Evolutionary conservation across 148 eudicot genomes (phyloP).

Genomic region (Amaranthus palmeri): DNA sequence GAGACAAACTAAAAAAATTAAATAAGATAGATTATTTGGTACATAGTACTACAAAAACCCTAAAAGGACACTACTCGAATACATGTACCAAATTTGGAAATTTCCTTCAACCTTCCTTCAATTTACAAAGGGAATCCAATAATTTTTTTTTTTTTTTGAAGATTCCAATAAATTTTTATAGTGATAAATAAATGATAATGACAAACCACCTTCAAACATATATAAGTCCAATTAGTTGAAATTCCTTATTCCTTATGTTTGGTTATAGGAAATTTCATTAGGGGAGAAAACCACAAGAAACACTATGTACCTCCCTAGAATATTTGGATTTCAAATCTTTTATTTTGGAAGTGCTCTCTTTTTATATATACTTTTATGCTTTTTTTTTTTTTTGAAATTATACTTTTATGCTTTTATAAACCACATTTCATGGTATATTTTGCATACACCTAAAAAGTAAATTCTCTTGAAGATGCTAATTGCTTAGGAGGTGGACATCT

Average conservation of each 20-base stretch:
- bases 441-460: conserved; percentile 5
- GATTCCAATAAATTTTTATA: neutral
- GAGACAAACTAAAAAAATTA: no score
- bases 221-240: neutral
- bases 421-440: neutral
- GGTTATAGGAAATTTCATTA: neutral
- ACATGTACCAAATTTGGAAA: no score
- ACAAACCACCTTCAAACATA: neutral
- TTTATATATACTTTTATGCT: no score
- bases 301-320: neutral
- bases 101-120: neutral
- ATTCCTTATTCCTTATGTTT: neutral
- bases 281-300: neutral
- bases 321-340: neutral
- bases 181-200: neutral
- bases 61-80: no score
- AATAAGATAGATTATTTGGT: no score
- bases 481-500: neutral
- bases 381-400: no score
- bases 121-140: neutral
- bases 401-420: neutral
- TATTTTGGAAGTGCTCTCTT: no score
- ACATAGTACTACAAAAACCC: neutral
- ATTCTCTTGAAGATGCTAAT: neutral
- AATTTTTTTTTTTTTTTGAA: no score